Conservation (phyloP, 2,329 filamentous ascomycete species). For the Amauroascus verrucosus region DNA sequence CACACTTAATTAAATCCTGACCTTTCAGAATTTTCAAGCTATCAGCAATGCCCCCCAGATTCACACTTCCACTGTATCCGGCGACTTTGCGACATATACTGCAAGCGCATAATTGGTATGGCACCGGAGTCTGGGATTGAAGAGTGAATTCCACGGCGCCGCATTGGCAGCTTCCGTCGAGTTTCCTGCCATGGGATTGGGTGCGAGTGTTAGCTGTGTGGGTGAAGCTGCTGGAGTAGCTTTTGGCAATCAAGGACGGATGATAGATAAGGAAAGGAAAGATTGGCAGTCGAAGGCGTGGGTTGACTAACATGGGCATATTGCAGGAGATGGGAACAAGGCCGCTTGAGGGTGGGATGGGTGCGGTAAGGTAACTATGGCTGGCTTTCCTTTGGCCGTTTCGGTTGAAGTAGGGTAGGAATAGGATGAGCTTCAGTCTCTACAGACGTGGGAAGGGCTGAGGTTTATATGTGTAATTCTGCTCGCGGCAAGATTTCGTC, state of each 20-base stretch:
- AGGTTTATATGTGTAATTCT: not conserved
- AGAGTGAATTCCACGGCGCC: conserved; percentile 39
- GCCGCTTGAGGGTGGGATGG: not conserved
- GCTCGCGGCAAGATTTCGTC: not conserved
- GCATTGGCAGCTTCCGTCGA: conserved; percentile 43
- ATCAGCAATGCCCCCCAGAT: conserved; percentile 38
- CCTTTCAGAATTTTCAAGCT: conserved; percentile 36
- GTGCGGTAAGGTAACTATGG: not conserved
- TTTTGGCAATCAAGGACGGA: not conserved
- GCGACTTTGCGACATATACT: conserved; percentile 42
- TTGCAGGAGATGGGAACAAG: not conserved
- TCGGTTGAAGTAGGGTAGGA: not conserved
- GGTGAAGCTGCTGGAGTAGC: not conserved
- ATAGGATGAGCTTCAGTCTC: not conserved
- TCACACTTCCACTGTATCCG: conserved; percentile 38
- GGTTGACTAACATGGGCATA: conserved; percentile 23
- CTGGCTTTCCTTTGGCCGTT: not conserved
- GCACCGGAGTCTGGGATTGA: conserved; percentile 39
- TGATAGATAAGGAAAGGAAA: not conserved
- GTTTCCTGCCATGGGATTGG: conserved; percentile 27
- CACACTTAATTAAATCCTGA: conserved; percentile 37
- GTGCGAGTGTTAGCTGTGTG: not conserved
- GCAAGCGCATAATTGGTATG: conserved; percentile 42
- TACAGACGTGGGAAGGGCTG: not conserved
- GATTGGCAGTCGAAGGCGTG: not conserved